phyloP scores from a whole-genome alignment of 371 early-diverging fungal species.

The Mortierella sp. region DNA sequence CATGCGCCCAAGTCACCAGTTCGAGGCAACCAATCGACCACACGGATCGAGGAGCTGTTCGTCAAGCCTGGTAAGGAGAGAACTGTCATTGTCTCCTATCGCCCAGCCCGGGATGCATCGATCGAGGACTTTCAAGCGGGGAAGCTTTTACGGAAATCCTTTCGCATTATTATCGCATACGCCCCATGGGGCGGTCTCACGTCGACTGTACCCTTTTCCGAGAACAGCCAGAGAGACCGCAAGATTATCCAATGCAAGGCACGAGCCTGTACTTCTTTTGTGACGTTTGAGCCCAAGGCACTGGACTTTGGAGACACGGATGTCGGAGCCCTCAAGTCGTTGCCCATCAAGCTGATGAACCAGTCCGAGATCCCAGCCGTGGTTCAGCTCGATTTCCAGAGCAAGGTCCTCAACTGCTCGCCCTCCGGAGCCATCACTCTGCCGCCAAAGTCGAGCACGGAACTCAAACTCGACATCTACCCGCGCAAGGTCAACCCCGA shows the following conservation, averaged over 20 bases:
- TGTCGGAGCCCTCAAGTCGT: conserved; percentile 92
- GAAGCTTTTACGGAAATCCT: conserved; percentile 79
- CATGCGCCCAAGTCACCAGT: conserved; percentile 52
- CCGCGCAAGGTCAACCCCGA: conserved; percentile 98
- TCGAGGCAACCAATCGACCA: conserved; percentile 61
- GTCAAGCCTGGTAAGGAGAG: conserved; percentile 91
- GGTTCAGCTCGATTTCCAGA: conserved; percentile 88
- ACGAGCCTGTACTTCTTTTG: conserved; percentile 93
- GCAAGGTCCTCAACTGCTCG: conserved; percentile 92
- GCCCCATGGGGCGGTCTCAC: conserved; percentile 57
- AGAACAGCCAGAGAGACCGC: conserved; percentile 73
- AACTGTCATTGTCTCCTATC: conserved; percentile 84
- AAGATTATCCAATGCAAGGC: conserved; percentile 94
- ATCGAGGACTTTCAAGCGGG: conserved; percentile 80
- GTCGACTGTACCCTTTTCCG: conserved; percentile 57
- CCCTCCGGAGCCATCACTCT: conserved; percentile 84
- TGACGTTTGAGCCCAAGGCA: conserved; percentile 84
- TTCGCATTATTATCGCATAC: conserved; percentile 84
- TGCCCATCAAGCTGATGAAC: conserved; percentile 87
- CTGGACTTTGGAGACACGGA: conserved; percentile 97
- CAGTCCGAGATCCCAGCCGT: conserved; percentile 89
- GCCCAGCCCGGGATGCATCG: conserved; percentile 75
- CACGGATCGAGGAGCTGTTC: conserved; percentile 89
- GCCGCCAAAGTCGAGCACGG: conserved; percentile 85
- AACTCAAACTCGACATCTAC: conserved; percentile 93